Evolutionary conservation across 2,329 filamentous ascomycete genomes (phyloP), one percentile per base, ranked within the genome.

Genomic region (Emergomyces pasteurianus): DNA sequence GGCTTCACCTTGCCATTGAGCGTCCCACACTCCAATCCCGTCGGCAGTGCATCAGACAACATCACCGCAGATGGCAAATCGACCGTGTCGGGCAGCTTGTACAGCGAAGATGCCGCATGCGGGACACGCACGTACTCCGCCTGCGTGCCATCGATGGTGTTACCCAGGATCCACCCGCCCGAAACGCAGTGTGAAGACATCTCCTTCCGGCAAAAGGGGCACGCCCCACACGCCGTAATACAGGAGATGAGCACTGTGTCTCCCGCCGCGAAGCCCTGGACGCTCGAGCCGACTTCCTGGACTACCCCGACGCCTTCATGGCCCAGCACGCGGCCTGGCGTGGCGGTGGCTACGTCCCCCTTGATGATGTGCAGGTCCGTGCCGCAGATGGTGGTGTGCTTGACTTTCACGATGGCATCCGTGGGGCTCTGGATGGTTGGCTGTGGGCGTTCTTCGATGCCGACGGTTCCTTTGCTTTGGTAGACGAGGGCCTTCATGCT

Each of bases 21-120:
- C 0, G 80, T 79, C 26, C 81, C 82, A 61, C 78, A 80, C 67
- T 84, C 82, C 21, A 81, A 71, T 0, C 79, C 81, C 0, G 82
- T 85, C 2, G 82, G 81, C 55, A 83, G 76, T 34, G 81, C 80
- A 69, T 85, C 82, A 60, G 78, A 80, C 12, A 84, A 69, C 67
- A 81, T 78, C 1, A 84, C 78, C 4, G 79, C 67, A 0, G 73
- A 70, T 2, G 71, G 69, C 49, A 77, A 74, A 28, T 79, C 75
- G 1, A 77, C 74, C 0, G 71, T 75, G 0, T 65, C 50, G 16
- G 54, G 21, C 0, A 82, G 67, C 2, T 70, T 64, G 66, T 80
- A 77, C 8, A 83, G 72, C 9, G 77, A 80, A 8, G 74, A 75
- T 60, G 79, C 75, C 0, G 80, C 81, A 66, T 79, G 76, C 1